phyloP scores from a whole-genome alignment of 805 yeast genomes.

The Ogataea naganishii region DNA sequence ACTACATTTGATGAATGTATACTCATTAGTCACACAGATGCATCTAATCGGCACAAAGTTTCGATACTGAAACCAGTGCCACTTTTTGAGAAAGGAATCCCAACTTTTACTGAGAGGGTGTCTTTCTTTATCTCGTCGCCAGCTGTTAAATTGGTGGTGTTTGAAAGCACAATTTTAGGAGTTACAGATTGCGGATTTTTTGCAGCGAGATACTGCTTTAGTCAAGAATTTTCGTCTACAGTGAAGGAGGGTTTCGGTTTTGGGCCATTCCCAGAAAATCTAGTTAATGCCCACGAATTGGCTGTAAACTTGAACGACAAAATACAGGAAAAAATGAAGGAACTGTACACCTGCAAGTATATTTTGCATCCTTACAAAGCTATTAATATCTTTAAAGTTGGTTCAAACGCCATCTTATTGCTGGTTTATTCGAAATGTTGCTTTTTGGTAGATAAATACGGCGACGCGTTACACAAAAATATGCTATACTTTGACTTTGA shows the following conservation, averaged over 20 bases:
- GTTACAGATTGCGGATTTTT: constrained; percentile 1
- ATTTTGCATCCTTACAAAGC: neutral
- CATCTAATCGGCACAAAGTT: no score
- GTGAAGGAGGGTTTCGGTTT: neutral
- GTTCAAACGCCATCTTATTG: no score
- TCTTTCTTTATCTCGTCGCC: neutral
- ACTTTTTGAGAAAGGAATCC: no score
- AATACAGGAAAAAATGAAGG: neutral
- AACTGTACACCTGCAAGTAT: neutral
- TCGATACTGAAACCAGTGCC: no score
- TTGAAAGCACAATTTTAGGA: neutral
- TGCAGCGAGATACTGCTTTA: neutral
- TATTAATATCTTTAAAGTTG: neutral
- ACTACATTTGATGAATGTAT: no score
- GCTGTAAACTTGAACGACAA: neutral
- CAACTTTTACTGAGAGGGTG: no score
- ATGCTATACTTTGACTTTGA: neutral
- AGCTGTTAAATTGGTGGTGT: neutral
- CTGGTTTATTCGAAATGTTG: constrained; percentile 1
- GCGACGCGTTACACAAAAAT: neutral
- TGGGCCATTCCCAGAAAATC: neutral
- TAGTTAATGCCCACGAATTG: neutral
- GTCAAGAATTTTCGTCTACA: neutral
- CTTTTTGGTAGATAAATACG: neutral
- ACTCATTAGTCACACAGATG: no score